A percentile compares a stretch with the other conserved stretches of the same genome.
phyloP scores from a whole-genome alignment of 345 rosid genomes.

The Melaleuca alternifolia region DNA sequence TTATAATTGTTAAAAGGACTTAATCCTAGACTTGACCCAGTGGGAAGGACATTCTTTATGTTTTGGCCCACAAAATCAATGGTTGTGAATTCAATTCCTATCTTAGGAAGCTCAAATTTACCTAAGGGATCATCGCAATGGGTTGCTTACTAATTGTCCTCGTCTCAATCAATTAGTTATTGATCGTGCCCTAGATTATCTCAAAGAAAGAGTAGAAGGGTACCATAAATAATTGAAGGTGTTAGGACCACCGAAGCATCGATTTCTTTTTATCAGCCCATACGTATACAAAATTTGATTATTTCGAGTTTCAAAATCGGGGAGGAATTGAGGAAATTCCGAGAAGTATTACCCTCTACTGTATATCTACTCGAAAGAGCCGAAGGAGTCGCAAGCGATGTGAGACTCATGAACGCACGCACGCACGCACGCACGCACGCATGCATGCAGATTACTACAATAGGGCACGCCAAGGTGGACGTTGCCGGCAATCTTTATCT shows the following conservation, averaged over 20 bases:
- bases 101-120: not conserved
- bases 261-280: not conserved
- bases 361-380: not conserved
- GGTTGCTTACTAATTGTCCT: not conserved
- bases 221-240: no score
- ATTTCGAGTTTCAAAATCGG: not conserved
- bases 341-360: not conserved
- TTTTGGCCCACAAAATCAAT: not conserved
- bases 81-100: not conserved
- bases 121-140: no score
- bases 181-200: not conserved
- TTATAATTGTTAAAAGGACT: not conserved
- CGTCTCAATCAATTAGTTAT: accelerated
- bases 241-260: not conserved
- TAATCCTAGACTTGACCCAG: not conserved
- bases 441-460: not conserved
- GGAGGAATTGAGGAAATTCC: not conserved
- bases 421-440: not conserved
- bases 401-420: not conserved
- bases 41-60: not conserved
- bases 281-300: not conserved
- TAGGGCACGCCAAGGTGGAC: not conserved
- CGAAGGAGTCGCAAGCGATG: not conserved
- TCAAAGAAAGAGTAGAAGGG: accelerated
- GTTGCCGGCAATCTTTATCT: not conserved